Evolutionary conservation across 371 early-diverging fungal species (phyloP), one percentile per base, ranked within the genome.

Genomic region (Funneliformis caledonium): DNA sequence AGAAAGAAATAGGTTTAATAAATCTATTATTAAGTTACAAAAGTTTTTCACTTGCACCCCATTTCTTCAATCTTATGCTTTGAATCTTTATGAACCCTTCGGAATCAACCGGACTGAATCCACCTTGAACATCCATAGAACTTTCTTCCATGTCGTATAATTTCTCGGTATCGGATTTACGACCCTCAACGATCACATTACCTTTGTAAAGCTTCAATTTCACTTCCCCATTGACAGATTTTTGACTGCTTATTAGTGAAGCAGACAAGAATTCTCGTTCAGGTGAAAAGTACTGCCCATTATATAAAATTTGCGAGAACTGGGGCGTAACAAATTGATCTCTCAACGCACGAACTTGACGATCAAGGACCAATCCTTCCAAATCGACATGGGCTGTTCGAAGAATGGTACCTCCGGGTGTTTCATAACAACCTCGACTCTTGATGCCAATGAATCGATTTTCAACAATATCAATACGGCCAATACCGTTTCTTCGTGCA

Each of bases 371-470:
- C 80, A 97, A 87, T 68, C 98, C 98, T 89, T 98, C 98, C 33
- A 97, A 88, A 86, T 98, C 98, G 80, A 95, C 91, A 88, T 98
- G 98, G 14, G 97, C 97, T 56, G 92, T 92, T 83, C 95, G 95
- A 80, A 98, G 89, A 79, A 98, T 95, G 65, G 98, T 97, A 74
- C 98, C 98, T 73, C 96, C 98, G 72, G 98, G 98, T 59, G 98
- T 97, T 88, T 98, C 98, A 91, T 98, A 98, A 89, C 98, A 98
- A 84, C 97, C 98, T 76, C 98, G 95, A 73, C 96, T 96, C 91
- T 98, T 98, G 90, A 98, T 96, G 78, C 98, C 98, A 81, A 98
- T 97, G 88, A 97, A 98, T 62, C 98, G 93, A 87, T 97, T 97
- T 89, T 98, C 98, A 74, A 98, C 98, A 88, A 98, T 97, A 85